Evolutionary conservation across 2,329 filamentous ascomycete genomes (phyloP).

Genomic region (Aspergillus puulaauensis): DNA sequence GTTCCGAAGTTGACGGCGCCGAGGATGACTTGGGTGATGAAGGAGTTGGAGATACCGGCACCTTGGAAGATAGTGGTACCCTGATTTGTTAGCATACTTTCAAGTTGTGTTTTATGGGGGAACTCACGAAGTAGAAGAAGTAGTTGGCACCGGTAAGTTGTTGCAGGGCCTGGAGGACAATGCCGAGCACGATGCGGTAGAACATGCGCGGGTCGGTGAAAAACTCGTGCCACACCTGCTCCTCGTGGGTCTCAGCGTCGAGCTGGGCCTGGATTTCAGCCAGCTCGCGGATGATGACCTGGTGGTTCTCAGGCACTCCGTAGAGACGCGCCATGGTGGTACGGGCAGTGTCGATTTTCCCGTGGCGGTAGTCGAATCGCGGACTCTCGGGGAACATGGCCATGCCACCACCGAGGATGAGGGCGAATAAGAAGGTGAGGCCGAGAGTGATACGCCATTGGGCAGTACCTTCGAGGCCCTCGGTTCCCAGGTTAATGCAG

Average conservation of each 20-base stretch:
- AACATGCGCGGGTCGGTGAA: slow-evolving; percentile 48
- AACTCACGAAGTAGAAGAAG: slow-evolving; percentile 55
- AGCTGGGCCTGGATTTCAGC: slow-evolving; percentile 58
- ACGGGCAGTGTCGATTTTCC: slow-evolving; percentile 52
- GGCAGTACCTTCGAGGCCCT: slow-evolving; percentile 40
- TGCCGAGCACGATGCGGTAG: slow-evolving; percentile 44
- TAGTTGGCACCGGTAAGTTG: slow-evolving; percentile 49
- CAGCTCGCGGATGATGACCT: slow-evolving; percentile 54
- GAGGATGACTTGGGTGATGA: slow-evolving; percentile 64
- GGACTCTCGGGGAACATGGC: slow-evolving; percentile 57
- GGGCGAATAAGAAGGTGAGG: slow-evolving; percentile 57
- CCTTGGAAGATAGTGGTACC: slow-evolving; percentile 55
- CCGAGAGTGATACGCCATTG: slow-evolving; percentile 55
- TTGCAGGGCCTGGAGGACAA: slow-evolving; percentile 44
- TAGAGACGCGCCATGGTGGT: slow-evolving; percentile 56
- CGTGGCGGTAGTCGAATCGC: slow-evolving; percentile 58
- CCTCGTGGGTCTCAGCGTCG: slow-evolving; percentile 49
- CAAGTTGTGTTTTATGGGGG: background rate
- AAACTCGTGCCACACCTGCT: slow-evolving; percentile 41
- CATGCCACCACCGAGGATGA: slow-evolving; percentile 57
- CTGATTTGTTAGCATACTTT: slow-evolving; percentile 29
- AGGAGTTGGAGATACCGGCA: slow-evolving; percentile 64
- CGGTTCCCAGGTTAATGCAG: slow-evolving; percentile 47
- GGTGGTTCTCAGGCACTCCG: slow-evolving; percentile 55
- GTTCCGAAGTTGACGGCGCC: slow-evolving; percentile 66